Evolutionary conservation across 495 filamentous ascomycete genomes (phyloP).

Genomic region (Pyrenula massariospora): DNA sequence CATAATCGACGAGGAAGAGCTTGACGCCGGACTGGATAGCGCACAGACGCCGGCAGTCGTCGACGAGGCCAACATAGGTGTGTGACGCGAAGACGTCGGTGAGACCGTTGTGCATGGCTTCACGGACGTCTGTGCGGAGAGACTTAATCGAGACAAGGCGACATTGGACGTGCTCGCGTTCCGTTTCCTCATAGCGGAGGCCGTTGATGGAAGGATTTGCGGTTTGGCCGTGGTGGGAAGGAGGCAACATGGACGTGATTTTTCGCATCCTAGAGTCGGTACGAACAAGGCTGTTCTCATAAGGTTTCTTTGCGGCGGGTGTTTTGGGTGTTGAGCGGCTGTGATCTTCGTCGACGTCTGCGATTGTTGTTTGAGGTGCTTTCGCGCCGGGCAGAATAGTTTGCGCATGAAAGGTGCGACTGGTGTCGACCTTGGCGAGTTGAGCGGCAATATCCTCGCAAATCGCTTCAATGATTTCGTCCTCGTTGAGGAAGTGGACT

Average conservation of each 20-base stretch:
- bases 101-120: conserved; percentile 76
- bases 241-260: conserved; percentile 86
- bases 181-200: conserved; percentile 57
- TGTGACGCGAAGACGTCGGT: conserved; percentile 84
- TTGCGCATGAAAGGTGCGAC: conserved; percentile 88
- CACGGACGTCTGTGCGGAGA: conserved; percentile 69
- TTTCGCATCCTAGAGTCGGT: conserved; percentile 87
- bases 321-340: conserved; percentile 18
- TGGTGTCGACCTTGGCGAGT: conserved; percentile 83
- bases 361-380: conserved; percentile 19
- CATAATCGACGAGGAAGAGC: conserved; percentile 90
- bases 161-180: conserved; percentile 56
- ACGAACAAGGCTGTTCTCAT: conserved; percentile 82
- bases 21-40: conserved; percentile 91
- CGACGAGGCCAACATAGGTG: conserved; percentile 89
- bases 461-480: conserved; percentile 85
- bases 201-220: conserved; percentile 24
- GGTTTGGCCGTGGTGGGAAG: conserved; percentile 17
- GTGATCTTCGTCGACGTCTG: conserved; percentile 2
- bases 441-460: conserved; percentile 70
- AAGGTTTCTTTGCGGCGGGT: conserved; percentile 43
- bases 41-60: conserved; percentile 73
- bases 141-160: conserved; percentile 69
- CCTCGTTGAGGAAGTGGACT: conserved; percentile 96
- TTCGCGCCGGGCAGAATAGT: conserved; percentile 63